Base-by-base conservation (phyloP, 345 rosid genomes). In the Populus ilicifolia region DNA sequence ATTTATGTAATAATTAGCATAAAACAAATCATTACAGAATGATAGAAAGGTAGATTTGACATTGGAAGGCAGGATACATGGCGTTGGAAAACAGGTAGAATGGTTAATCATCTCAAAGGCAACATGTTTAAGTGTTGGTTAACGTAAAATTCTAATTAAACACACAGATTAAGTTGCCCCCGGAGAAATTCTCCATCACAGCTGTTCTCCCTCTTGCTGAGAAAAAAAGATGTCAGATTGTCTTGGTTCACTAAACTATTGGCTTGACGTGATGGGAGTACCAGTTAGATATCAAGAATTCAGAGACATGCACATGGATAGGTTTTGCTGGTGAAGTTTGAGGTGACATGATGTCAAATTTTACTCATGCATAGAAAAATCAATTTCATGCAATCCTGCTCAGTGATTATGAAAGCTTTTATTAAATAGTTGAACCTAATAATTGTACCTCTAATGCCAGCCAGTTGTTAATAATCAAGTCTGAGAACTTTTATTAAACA, bases 1-100 rank as follows among this genome's bases (percentile, higher is more conserved):
- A 12, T 46, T 66, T 68, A 23, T 62, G 23, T 16, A 50, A 20
- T 17, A 41, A 16, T 11, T 17, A 76, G n/a, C 11, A 8, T 39
- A 39, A 67, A 39, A 59, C 29, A 56, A 39, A 67, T 79, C 61
- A 73, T 73, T 63, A 63, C 25, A 72, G 41, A 68, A 72, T 78
- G n/a, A 72, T 66, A 66, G 69, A 79, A 73, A 38, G 20, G 50
- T 29, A 52, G 68, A 67, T 54, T 72, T 78, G 81, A 78, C 72
- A 66, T 66, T 30, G 21, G 69, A 33, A 33, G 23, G 64, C 48
- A 48, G 7, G 38, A 25, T 69, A 23, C 11, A 18, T 13, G 29
- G 38, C 66, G 10, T 54, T 25, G 10, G 16, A 46, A 44, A 33
- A 30, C 39, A 33, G 48, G 52, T 21, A 35, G 36, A 59, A n/a